Evolutionary conservation across 2,329 filamentous ascomycete genomes (phyloP), one percentile per base, ranked within the genome.

Genomic region (Epichloe aotearoae): DNA sequence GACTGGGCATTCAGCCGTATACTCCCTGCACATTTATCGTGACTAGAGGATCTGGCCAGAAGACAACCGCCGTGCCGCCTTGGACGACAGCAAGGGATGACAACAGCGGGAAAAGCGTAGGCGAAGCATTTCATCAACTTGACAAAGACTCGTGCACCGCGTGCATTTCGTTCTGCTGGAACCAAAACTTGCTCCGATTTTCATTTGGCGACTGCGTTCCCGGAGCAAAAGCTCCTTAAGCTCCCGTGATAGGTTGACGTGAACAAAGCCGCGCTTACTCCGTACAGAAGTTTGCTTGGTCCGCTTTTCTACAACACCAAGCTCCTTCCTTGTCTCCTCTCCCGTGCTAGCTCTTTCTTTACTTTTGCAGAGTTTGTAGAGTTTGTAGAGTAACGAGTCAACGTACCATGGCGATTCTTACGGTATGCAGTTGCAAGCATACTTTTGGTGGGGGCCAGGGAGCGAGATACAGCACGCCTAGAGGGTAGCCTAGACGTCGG

Each of bases 1-100:
- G 60, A 75, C 76, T 69, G 72, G 73, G 71, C 77, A 80, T 63
- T 71, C 66, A 61, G 73, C 72, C 58, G 67, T 72, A 66, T 79
- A 66, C 73, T 77, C 75, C 64, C 66, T 73, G 71, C 77, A 80
- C 77, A 80, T 80, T 72, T 77, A 79, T 63, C 61, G 58, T 60
- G 58, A 69, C 36, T 54, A 39, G 42, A 46, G 50, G 44, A 30
- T 49, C 19, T 30, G 37, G 47, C 45, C 49, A 49, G 19, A 11
- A 30, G 30, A 30, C 41, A 49, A 30, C 40, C 47, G 48, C 34
- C 37, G 33, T 47, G 41, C 40, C 26, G 38, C 45, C n/a, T 50
- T 36, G 12, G 10, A 20, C 26, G 30, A 37, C 10, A 40, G 30
- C 10, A 14, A 26, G 17, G 14, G 36, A 50, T 46, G n/a, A 47